Base-by-base conservation (phyloP, 345 rosid species). In the Stellera chamaejasme region DNA sequence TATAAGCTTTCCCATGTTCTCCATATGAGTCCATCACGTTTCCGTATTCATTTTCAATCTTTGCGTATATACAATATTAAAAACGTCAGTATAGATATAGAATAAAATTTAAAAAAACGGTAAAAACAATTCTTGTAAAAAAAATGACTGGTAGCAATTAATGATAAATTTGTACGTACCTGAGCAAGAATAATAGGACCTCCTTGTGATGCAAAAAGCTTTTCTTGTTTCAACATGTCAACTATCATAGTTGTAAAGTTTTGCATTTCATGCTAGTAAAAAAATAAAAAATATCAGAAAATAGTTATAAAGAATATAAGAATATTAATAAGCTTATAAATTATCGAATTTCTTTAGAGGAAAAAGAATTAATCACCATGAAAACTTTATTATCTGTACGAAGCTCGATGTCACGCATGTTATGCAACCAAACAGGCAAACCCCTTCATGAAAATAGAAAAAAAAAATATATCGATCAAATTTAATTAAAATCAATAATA, bases 401-500 rank as follows among this genome's bases (percentile, higher is more conserved):
- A 12, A 79, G 28, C 65, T 63, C 10, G 47, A 68, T 23, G 10
- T 66, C 66, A 0, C 68, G 68, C 54, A 75, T 70, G 52, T 75
- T 75, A 27, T 67, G 84, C 10, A 80, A 26, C 88, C 92, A 85
- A 1, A 85, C 71, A 1, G 92, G 92, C 9, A 85, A 79, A 2
- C 84, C 88, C 19, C 79, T 79, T 44, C 32, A 23, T 11, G 14
- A 61, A 3, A 43, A 44, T 14, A 2, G 15, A 26, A 2, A 51
- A 13, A 15, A 28, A 11, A 26, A 52, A 19, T 0, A 19, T 19
- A 19, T 19, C 23, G 23, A 19, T 19, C 23, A 19, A 19, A 19
- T 19, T 19, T 27, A 49, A n/a, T 27, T 13, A 11, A 10, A 50
- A 45, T 16, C 46, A 4, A 4, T 43, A 44, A 10, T 23, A 19